Evolutionary conservation across 1,284 basidiomycete species (phyloP).

Genomic region (Trichosporon ovoides): DNA sequence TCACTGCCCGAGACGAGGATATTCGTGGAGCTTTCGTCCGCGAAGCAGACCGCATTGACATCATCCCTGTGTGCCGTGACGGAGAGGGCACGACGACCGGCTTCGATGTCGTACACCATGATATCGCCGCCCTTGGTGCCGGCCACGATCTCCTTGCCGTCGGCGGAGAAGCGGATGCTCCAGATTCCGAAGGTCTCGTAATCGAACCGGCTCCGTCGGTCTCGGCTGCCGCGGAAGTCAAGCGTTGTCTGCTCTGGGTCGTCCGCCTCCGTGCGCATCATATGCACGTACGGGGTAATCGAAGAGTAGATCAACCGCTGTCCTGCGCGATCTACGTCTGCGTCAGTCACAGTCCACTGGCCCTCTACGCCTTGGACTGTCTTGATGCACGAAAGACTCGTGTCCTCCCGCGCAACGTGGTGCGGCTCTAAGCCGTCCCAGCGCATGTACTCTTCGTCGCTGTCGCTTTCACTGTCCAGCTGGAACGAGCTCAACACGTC

Average conservation of each 20-base stretch:
- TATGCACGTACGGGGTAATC: conserved; percentile 73
- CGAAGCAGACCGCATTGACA: conserved; percentile 95
- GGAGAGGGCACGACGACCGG: conserved; percentile 69
- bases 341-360: conserved; percentile 90
- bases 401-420: conserved; percentile 44
- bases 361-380: conserved; percentile 69
- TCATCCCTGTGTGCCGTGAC: conserved; percentile 82
- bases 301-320: conserved; percentile 91
- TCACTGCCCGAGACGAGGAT: conserved; percentile 90
- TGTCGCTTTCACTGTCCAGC: conserved; percentile 29
- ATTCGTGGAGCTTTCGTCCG: conserved; percentile 84
- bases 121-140: conserved; percentile 50
- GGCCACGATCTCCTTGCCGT: conserved; percentile 80
- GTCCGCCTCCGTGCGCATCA: conserved; percentile 73
- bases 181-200: conserved; percentile 69
- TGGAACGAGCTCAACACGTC: not conserved
- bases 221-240: conserved; percentile 52
- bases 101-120: conserved; percentile 82
- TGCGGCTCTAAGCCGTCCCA: not conserved
- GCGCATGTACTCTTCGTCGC: conserved; percentile 42
- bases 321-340: conserved; percentile 85
- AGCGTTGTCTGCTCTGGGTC: conserved; percentile 67
- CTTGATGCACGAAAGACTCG: conserved; percentile 72
- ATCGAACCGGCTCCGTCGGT: not conserved
- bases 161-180: conserved; percentile 91